These are phyloP conservation scores for Aschersonia sp. DNA, from an alignment of 2,329 filamentous ascomycete genomes.

Conservation along the genomic window DNA sequence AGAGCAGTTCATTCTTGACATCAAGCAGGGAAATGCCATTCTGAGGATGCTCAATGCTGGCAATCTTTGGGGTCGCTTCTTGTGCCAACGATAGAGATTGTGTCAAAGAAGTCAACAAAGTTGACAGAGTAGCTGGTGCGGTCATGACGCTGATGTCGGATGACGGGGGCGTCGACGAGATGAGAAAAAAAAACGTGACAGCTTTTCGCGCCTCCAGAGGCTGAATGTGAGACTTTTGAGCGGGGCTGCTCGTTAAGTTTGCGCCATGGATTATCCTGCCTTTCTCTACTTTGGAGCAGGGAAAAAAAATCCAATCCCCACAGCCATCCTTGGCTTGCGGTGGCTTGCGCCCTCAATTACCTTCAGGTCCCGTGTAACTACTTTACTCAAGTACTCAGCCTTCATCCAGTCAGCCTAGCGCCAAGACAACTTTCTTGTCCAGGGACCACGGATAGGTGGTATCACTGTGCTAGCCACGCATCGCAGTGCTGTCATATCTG, in stretches of 20 bases:
- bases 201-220: too few relatives aligned
- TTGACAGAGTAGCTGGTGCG: conserved; percentile 31
- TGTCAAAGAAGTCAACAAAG: conserved; percentile 36
- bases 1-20: conserved; percentile 90
- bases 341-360: too few relatives aligned
- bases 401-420: too few relatives aligned
- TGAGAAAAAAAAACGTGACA: background rate
- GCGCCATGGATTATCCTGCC: background rate
- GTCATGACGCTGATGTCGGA: conserved; percentile 22
- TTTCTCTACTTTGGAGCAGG: background rate
- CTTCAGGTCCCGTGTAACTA: too few relatives aligned
- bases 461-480: too few relatives aligned
- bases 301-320: too few relatives aligned
- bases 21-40: conserved; percentile 91
- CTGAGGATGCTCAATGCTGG: conserved; percentile 54
- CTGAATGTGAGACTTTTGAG: background rate
- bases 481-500: background rate
- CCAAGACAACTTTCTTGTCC: too few relatives aligned
- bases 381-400: too few relatives aligned
- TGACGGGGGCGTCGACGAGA: background rate
- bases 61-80: conserved; percentile 48
- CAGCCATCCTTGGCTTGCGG: too few relatives aligned
- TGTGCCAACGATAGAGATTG: conserved; percentile 48
- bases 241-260: background rate
- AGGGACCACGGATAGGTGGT: too few relatives aligned